Evolutionary conservation across 257 asterid genomes (phyloP).

Genomic region (Penstemon barbatus): DNA sequence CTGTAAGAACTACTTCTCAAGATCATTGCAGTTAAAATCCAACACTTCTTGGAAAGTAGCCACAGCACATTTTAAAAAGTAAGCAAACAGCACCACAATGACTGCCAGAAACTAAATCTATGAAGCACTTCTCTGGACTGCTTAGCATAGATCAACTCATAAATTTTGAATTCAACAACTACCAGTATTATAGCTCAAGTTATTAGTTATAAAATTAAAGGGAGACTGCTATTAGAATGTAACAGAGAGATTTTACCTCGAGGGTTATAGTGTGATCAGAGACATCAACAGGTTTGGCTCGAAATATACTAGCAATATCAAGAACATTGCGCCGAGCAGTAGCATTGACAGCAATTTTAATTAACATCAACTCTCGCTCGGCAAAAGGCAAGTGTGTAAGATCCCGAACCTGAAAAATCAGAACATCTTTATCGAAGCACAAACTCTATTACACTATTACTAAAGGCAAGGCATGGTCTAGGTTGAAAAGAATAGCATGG

Average conservation of each 20-base stretch:
- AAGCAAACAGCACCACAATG: background rate
- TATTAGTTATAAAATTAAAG: background rate
- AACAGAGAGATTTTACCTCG: slow-evolving; percentile 51
- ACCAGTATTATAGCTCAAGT: slow-evolving; percentile 2
- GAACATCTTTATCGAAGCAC: background rate
- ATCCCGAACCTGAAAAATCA: slow-evolving; percentile 67
- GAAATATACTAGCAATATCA: slow-evolving; percentile 94
- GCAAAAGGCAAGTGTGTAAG: slow-evolving; percentile 91
- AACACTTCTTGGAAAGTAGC: background rate
- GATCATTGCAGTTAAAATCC: background rate
- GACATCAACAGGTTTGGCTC: slow-evolving; percentile 98
- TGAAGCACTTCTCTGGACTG: slow-evolving; percentile 5
- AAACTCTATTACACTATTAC: background rate
- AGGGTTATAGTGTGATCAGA: slow-evolving; percentile 97
- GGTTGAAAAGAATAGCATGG: background rate
- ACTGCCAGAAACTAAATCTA: background rate
- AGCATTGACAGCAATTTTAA: slow-evolving; percentile 87
- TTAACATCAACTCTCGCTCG: slow-evolving; percentile 87
- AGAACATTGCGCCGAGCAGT: slow-evolving; percentile 91
- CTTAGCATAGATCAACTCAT: background rate
- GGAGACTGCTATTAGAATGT: slow-evolving; percentile 12
- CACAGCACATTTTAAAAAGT: background rate
- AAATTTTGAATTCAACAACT: slow-evolving; percentile 7
- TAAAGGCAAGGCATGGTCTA: background rate
- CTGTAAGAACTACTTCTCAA: background rate